Percentiles rank a stretch among this genome's conserved stretches.
These are phyloP conservation scores for Macrotyloma uniflorum DNA, from an alignment of 306 rosid species.

Conservation along the genomic window DNA sequence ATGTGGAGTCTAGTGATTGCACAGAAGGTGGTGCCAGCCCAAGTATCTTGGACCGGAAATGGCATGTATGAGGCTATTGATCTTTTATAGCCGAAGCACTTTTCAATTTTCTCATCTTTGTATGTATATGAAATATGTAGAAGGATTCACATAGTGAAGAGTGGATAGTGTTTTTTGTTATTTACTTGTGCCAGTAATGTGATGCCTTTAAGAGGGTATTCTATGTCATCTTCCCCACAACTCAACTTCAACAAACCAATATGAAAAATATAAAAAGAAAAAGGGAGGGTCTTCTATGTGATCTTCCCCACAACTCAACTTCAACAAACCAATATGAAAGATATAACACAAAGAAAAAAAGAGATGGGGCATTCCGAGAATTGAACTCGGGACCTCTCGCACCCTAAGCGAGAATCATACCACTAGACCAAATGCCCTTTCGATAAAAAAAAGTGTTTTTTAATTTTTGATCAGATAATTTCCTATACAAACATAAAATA, in stretches of 20 bases:
- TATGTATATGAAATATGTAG: slow-evolving; percentile 35
- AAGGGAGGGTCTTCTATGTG: neutral
- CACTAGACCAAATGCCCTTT: slow-evolving; percentile 52
- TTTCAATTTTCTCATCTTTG: neutral
- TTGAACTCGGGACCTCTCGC: slow-evolving; percentile 78
- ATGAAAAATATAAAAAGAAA: neutral
- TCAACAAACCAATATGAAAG: neutral
- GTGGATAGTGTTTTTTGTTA: slow-evolving; percentile 27
- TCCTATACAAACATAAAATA: too few species aligned
- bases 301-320: neutral
- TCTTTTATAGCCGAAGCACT: slow-evolving; percentile 17
- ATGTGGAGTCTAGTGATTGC: slow-evolving; percentile 40
- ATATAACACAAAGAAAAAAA: rapidly evolving
- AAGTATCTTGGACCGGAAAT: slow-evolving; percentile 29
- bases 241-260: neutral
- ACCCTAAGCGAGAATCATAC: slow-evolving; percentile 80
- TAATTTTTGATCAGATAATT: too few species aligned
- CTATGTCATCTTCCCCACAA: neutral
- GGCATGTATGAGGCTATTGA: slow-evolving; percentile 35
- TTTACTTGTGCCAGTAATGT: slow-evolving; percentile 6
- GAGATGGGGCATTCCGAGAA: slow-evolving; percentile 68
- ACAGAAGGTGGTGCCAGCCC: slow-evolving; percentile 43
- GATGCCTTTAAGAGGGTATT: slow-evolving; percentile 1
- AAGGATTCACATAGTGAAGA: slow-evolving; percentile 38
- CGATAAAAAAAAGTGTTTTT: too few species aligned